Evolutionary conservation across 257 asterid genomes (phyloP), one percentile per base, ranked within the genome.

Genomic region (Solanum okadae): DNA sequence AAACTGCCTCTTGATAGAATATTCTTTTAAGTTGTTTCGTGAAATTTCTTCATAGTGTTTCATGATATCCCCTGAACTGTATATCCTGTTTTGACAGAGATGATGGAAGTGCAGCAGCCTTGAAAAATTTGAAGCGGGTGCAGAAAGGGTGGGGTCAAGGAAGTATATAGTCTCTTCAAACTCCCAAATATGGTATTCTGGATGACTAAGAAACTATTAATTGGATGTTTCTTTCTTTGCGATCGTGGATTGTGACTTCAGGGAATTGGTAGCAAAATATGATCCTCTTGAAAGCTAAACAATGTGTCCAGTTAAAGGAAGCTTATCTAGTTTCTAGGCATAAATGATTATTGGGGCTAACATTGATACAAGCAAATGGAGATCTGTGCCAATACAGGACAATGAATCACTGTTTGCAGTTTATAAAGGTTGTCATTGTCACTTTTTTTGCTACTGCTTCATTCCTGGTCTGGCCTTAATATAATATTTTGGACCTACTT

Each of bases 81-180:
- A 61, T 76, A 25, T 49, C 85, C 83, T 76, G 65, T 86, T 87
- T 92, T 81, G 73, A 61, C 95, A 96, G 99, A 90, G 98, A 95
- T 89, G 96, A 95, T 83, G 98, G 98, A 46, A 95, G 98, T 89
- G 92, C 92, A 71, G 72, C 93, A 86, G 98, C 97, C 90, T 90
- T 93, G 95, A 96, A 92, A 95, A 94, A 93, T 79, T 88, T 96
- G 94, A 95, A 92, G 94, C 94, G 96, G 84, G 98, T 95, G 87
- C 93, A 92, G 90, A 95, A 93, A 88, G 98, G 98, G 77, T 96
- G 98, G 99, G 98, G 98, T 91, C 94, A 94, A 88, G 94, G 94
- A 89, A 87, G 90, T 88, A 61, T 92, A 68, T 90, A 92, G 33
- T 42, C 79, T 87, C 63, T 84, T 76, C 92, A 84, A 83, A 86